Base-by-base conservation (phyloP, 768 basidiomycete genomes). In the Gloeostereum incarnatum region DNA sequence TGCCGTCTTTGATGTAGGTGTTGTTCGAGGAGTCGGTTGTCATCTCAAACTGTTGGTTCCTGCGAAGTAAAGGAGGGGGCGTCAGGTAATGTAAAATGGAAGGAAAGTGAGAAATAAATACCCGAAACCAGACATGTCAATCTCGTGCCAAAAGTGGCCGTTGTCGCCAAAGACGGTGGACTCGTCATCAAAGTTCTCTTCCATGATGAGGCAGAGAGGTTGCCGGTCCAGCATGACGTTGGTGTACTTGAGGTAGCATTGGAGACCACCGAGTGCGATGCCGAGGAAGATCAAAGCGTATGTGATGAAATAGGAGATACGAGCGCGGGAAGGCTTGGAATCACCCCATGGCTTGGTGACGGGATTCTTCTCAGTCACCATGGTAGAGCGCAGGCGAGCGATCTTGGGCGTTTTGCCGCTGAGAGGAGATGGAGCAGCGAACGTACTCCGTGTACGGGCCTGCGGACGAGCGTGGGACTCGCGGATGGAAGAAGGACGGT, bases 31-130 rank as follows among this genome's bases (percentile, higher is more conserved):
- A 68, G 6, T 54, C 48, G 1, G 83, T 83, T 2, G 83, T 76
- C 73, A 88, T 87, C 52, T 90, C 74, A 54, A 92, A 92, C 46
- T 86, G 75, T n/a, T 68, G 71, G 40, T 79, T 81, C 11, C 76
- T 76, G 50, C 38, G 40, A 41, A 22, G 35, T 36, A 30, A 4
- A n/a, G n/a, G n/a, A n/a, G n/a, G n/a, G n/a, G n/a, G n/a, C n/a
- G n/a, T n/a, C n/a, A n/a, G n/a, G n/a, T n/a, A n/a, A n/a, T 19
- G 22, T 40, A 17, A 35, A 25, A 37, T 14, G 17, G 10, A 35
- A 36, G n/a, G 10, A 31, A 36, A n/a, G 31, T 48, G 44, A 16
- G 44, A 35, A 24, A 18, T 4, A 50, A 67, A 23, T 40, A 75
- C 69, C 84, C 85, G 50, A 79, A 89, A 2, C 87, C 88, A 35